Evolutionary conservation across 2,329 filamentous ascomycete genomes (phyloP).

Genomic region (Cercospora sesami): DNA sequence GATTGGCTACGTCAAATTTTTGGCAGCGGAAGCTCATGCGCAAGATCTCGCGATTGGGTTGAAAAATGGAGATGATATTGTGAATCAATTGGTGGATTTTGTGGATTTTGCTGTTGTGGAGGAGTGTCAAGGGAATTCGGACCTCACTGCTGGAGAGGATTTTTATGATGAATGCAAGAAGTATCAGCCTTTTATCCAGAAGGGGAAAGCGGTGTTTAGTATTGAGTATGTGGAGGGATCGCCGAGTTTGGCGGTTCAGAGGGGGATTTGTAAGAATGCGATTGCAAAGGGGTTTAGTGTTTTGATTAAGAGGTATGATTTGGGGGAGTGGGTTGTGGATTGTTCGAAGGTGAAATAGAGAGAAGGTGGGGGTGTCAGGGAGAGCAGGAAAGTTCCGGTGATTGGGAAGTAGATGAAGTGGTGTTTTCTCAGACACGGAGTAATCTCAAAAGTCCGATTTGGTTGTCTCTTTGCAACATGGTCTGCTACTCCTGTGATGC

Average conservation of each 20-base stretch:
- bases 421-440: too few species aligned
- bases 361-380: too few species aligned
- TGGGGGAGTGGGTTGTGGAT: conserved; percentile 56
- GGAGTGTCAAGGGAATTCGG: conserved; percentile 10
- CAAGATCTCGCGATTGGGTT: conserved; percentile 63
- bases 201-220: conserved; percentile 68
- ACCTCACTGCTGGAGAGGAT: neutral
- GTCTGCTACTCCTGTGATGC: too few species aligned
- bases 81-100: conserved; percentile 60
- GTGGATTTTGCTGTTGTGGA: conserved; percentile 42
- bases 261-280: conserved; percentile 33
- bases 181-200: conserved; percentile 59
- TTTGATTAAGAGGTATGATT: conserved; percentile 63
- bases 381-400: too few species aligned
- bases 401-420: too few species aligned
- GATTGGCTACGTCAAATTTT: conserved; percentile 60
- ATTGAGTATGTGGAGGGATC: conserved; percentile 65
- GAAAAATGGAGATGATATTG: conserved; percentile 67
- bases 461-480: too few species aligned
- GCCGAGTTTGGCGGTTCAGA: neutral
- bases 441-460: too few species aligned
- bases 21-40: conserved; percentile 57
- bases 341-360: neutral
- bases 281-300: conserved; percentile 54
- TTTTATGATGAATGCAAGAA: conserved; percentile 58